Conservation (phyloP, 441 rosid genomes). For the Euphorbia schlechtendalii region DNA sequence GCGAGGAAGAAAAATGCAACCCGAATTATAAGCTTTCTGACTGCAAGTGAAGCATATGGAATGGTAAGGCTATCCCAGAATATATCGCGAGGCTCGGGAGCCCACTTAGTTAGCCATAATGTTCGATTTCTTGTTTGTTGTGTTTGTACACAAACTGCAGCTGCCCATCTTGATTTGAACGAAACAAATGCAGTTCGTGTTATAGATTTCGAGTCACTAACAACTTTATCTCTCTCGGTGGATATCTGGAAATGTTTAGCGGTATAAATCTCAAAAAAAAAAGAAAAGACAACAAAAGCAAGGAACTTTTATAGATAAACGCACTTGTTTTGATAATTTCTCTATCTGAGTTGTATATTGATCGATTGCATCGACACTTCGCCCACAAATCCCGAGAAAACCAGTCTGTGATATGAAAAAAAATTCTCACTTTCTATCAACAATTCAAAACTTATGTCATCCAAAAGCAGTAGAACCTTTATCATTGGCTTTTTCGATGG, state of each 20-base stretch:
- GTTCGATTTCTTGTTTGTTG: constrained; percentile 94
- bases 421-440: background rate
- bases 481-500: constrained; percentile 37
- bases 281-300: no score
- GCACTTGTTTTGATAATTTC: constrained; percentile 51
- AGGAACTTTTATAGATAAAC: constrained; percentile 8
- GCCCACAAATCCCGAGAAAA: constrained; percentile 71
- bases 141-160: constrained; percentile 96
- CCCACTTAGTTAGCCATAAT: constrained; percentile 91
- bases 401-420: constrained; percentile 47
- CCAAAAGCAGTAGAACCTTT: constrained; percentile 42
- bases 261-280: background rate
- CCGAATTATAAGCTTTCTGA: constrained; percentile 58
- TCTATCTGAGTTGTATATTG: constrained; percentile 51
- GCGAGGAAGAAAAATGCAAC: constrained; percentile 84
- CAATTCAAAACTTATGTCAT: background rate
- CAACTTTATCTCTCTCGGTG: constrained; percentile 50
- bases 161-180: constrained; percentile 86
- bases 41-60: constrained; percentile 72
- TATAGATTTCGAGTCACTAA: constrained; percentile 46
- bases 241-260: constrained; percentile 38
- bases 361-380: constrained; percentile 66
- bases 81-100: constrained; percentile 90
- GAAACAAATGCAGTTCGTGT: constrained; percentile 93
- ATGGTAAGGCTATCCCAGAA: constrained; percentile 82